Percentiles rank a stretch among this genome's conserved stretches.
Conservation (phyloP, 805 yeast genomes). For the Yamadazyma sp. region DNA sequence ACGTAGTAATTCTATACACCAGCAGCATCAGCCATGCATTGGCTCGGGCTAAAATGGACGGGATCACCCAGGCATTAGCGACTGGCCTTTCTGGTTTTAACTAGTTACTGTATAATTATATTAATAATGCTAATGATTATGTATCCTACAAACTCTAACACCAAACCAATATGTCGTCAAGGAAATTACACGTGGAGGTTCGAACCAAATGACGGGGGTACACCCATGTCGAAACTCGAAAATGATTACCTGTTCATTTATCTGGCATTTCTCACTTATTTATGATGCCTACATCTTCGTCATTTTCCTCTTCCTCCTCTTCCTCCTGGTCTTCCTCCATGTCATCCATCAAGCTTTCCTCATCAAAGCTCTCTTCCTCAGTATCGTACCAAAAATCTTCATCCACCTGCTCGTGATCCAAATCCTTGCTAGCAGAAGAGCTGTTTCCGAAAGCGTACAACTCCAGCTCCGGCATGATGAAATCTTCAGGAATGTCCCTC, state of each 20-base stretch:
- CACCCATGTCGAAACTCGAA: too few relatives aligned
- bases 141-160: slow-evolving; percentile 3
- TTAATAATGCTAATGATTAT: slow-evolving; percentile 11
- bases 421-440: slow-evolving; percentile 37
- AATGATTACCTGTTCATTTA: too few relatives aligned
- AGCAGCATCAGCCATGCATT: slow-evolving; percentile 26
- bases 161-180: slow-evolving; percentile 1
- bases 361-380: slow-evolving; percentile 47
- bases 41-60: slow-evolving; percentile 38
- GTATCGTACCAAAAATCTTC: slow-evolving; percentile 83
- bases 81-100: slow-evolving; percentile 36
- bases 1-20: slow-evolving; percentile 33
- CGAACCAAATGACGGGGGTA: too few relatives aligned
- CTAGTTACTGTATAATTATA: slow-evolving; percentile 3
- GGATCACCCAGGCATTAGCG: slow-evolving; percentile 27
- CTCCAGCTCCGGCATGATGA: slow-evolving; percentile 73
- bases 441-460: slow-evolving; percentile 41
- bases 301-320: slow-evolving; percentile 62
- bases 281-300: slow-evolving; percentile 21
- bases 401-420: slow-evolving; percentile 59
- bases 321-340: slow-evolving; percentile 53
- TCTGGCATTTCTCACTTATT: slow-evolving; percentile 8
- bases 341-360: slow-evolving; percentile 49
- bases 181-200: too few relatives aligned
- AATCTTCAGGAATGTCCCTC: slow-evolving; percentile 83